A percentile compares a stretch with the other conserved stretches of the same genome.
Evolutionary conservation across 192 early-diverging fungal genomes (phyloP).

Genomic region (Rhizophagus sp.): DNA sequence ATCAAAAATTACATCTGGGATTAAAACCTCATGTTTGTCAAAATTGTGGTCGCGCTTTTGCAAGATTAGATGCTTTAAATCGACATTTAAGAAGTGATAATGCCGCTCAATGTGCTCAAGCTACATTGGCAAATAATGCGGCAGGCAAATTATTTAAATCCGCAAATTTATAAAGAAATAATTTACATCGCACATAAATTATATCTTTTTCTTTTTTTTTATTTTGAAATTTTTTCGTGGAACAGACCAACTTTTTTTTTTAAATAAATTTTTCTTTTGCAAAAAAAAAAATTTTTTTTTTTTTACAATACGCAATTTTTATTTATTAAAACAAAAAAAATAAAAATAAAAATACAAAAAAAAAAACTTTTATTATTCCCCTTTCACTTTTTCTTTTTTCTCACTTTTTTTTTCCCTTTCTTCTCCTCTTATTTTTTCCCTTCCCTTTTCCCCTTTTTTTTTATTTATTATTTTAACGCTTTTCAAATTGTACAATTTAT

Average conservation of each 20-base stretch:
- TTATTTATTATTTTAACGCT: too few relatives aligned
- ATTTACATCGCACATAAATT: background rate
- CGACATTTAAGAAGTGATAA: conserved; percentile 68
- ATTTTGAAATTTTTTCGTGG: background rate
- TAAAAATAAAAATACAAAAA: too few relatives aligned
- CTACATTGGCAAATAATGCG: conserved; percentile 19
- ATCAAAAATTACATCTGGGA: conserved; percentile 78
- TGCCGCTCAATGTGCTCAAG: conserved; percentile 58
- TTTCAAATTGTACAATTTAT: too few relatives aligned
- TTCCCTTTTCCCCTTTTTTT: too few relatives aligned
- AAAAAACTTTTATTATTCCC: background rate
- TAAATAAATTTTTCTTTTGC: background rate
- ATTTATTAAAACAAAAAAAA: too few relatives aligned
- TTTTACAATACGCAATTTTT: too few relatives aligned
- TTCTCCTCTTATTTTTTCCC: too few relatives aligned
- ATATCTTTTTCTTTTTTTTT: background rate
- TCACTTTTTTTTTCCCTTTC: too few relatives aligned
- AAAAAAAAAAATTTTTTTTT: background rate
- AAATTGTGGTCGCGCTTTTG: conserved; percentile 79
- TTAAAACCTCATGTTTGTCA: conserved; percentile 74
- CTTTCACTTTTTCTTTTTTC: too few relatives aligned
- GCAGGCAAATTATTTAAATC: conserved; percentile 22
- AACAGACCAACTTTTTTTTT: background rate
- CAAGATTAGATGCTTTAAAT: conserved; percentile 78
- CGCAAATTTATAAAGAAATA: background rate